These are phyloP conservation scores for Globisporangium recalcitrans DNA, from an alignment of 352 stramenopile species.

Conservation along the genomic window DNA sequence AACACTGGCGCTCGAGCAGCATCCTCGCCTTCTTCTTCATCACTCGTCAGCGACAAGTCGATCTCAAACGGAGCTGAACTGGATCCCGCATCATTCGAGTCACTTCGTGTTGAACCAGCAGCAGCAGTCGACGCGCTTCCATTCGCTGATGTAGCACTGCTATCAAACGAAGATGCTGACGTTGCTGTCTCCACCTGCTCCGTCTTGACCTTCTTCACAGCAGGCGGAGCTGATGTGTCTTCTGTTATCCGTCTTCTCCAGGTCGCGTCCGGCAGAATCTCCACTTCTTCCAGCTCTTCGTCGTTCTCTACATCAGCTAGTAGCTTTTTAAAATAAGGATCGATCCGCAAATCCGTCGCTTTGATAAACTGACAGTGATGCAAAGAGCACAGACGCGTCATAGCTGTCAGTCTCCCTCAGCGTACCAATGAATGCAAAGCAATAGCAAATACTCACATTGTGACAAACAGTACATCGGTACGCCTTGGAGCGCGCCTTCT, in stretches of 20 bases:
- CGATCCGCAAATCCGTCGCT: slow-evolving; percentile 81
- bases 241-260: slow-evolving; percentile 67
- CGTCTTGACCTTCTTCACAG: slow-evolving; percentile 55
- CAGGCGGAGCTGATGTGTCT: slow-evolving; percentile 30
- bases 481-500: slow-evolving; percentile 77
- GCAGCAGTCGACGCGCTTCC: slow-evolving; percentile 4
- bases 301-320: slow-evolving; percentile 76
- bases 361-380: slow-evolving; percentile 74
- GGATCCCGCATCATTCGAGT: slow-evolving; percentile 18
- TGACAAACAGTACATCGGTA: slow-evolving; percentile 91
- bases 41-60: slow-evolving; percentile 59
- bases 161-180: neutral
- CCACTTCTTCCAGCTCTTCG: slow-evolving; percentile 87
- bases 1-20: neutral
- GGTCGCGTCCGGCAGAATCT: slow-evolving; percentile 83
- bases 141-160: neutral
- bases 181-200: slow-evolving; percentile 25
- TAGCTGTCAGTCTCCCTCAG: neutral
- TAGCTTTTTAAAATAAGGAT: slow-evolving; percentile 88
- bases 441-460: slow-evolving; percentile 43
- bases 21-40: slow-evolving; percentile 54
- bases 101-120: slow-evolving; percentile 11
- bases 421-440: neutral
- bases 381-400: slow-evolving; percentile 5
- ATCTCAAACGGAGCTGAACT: slow-evolving; percentile 58